Evolutionary conservation across 805 yeast species (phyloP), one percentile per base, ranked within the genome.

Genomic region (Yamadazyma laniorum): DNA sequence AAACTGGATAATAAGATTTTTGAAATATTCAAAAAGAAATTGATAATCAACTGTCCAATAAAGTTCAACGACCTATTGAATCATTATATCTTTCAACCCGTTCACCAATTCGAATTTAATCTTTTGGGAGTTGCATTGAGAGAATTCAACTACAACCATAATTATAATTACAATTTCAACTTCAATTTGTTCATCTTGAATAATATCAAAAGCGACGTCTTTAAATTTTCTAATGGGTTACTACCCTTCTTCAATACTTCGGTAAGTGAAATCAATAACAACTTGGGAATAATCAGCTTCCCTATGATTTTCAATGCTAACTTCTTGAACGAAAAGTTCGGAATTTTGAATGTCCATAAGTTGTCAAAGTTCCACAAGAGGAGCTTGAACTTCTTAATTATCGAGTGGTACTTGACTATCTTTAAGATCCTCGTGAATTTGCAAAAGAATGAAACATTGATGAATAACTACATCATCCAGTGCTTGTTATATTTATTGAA

Each of bases 31-130:
- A 76, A 75, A 47, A 67, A 76, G 43, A 70, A 69, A 40, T 49
- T 77, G 17, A 51, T 76, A n/a, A 58, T 75, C 34, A 73, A 67
- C 40, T 72, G 79, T 37, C 80, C 82, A 1, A 49, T 66, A 17
- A 71, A 70, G 29, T 71, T 73, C 40, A 74, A 67, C 32, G 80
- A 76, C 44, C 56, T 77, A 38, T 57, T 79, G 13, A 61, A 70
- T 18, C 70, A 68, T 40, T 76, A 77, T 45, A 54, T 75, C 5
- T 62, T 70, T 32, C 47, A 29, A 6, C 40, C 39, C 11, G 26
- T 17, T 3, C 32, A 72, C 12, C 52, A 54, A 8, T 58, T 58
- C 32, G 74, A 74, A 40, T 72, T 79, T 75, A 54, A 59, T 8
- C 49, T 77, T 17, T 53, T 79, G 21, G 50, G 55, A 12, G 48